Conservation (phyloP, 2,329 filamentous ascomycete genomes). For the Xylariaceae sp. region DNA sequence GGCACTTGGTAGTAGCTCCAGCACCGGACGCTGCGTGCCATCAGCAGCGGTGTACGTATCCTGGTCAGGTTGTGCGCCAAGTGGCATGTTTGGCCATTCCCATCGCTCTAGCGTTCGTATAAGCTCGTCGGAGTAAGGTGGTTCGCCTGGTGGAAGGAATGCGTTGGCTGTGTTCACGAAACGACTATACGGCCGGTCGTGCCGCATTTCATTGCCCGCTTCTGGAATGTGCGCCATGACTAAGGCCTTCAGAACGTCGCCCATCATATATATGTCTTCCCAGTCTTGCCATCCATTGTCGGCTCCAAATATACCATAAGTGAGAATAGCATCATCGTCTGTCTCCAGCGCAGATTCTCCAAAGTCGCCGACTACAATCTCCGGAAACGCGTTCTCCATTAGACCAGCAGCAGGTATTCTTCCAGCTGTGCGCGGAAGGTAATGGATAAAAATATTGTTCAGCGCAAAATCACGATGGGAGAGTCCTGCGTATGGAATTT, state of each 20-base stretch:
- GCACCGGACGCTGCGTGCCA: no score
- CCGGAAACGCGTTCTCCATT: neutral
- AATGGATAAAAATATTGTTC: neutral
- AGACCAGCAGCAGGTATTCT: neutral
- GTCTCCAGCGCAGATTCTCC: neutral
- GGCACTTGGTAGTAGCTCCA: no score
- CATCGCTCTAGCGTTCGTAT: neutral
- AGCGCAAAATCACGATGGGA: neutral
- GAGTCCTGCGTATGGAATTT: neutral
- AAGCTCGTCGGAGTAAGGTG: neutral
- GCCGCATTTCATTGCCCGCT: neutral
- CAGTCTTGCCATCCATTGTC: neutral
- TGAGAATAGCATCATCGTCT: neutral
- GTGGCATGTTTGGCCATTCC: neutral
- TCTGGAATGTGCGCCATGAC: no score
- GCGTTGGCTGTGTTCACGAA: neutral
- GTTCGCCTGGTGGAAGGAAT: neutral
- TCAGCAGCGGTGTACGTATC: no score
- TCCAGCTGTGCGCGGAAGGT: neutral
- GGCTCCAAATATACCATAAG: neutral
- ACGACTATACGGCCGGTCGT: neutral
- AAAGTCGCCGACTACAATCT: neutral
- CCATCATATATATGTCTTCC: neutral
- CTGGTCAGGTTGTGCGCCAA: no score
- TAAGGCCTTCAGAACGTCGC: neutral